Base-by-base conservation (phyloP, 768 basidiomycete species). In the Tulasnella sp. region DNA sequence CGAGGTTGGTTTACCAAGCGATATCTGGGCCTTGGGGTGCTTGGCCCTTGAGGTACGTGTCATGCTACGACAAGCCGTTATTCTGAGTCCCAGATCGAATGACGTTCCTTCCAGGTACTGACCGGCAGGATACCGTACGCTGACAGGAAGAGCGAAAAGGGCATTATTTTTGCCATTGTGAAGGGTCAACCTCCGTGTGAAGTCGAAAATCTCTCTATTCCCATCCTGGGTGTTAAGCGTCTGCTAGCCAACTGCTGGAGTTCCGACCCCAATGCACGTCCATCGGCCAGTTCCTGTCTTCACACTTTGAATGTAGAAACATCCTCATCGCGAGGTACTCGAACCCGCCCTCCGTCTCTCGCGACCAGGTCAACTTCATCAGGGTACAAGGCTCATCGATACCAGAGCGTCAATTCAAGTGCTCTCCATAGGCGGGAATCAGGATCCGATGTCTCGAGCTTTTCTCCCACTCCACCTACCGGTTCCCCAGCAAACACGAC, bases 361-460 rank as follows among this genome's bases (percentile, higher is more conserved):
- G n/a, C n/a, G n/a, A n/a, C n/a, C n/a, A n/a, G n/a, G n/a, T n/a
- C n/a, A n/a, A n/a, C n/a, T n/a, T n/a, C n/a, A n/a, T n/a, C n/a
- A n/a, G n/a, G n/a, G n/a, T n/a, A n/a, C n/a, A n/a, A n/a, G n/a
- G n/a, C n/a, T n/a, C n/a, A n/a, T n/a, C n/a, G n/a, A n/a, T n/a
- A n/a, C n/a, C n/a, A n/a, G n/a, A n/a, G n/a, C n/a, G n/a, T n/a
- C n/a, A n/a, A n/a, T n/a, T n/a, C n/a, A n/a, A n/a, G n/a, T n/a
- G n/a, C n/a, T n/a, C n/a, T n/a, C n/a, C n/a, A n/a, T n/a, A n/a
- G n/a, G n/a, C n/a, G n/a, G n/a, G n/a, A n/a, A 36, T 79, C 78
- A n/a, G 71, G 78, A 3, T 79, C 78, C 10, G 78, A 79, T 24
- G 46, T 71, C n/a, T 79, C 73, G 3, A 48, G 56, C 40, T 74